Conservation (phyloP, 2,329 filamentous ascomycete genomes). For the Aspergillus fijiensis region DNA sequence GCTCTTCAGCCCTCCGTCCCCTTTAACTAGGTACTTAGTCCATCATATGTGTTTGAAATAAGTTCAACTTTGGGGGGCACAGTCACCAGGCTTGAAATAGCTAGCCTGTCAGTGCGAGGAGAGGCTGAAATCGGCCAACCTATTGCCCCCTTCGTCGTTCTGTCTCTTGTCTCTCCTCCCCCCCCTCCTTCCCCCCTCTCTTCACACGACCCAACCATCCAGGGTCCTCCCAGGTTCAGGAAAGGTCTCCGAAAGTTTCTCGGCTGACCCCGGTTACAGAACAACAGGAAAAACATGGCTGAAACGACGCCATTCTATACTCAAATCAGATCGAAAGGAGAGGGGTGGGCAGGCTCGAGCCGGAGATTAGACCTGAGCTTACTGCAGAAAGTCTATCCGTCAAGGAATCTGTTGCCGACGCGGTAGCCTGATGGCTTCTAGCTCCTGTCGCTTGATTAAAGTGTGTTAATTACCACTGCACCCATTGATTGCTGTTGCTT, state of each 20-base stretch:
- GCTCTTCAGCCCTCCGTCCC: background rate
- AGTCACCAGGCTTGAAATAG: background rate
- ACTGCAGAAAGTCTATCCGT: constrained; percentile 22
- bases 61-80: background rate
- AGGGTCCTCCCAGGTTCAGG: constrained; percentile 28
- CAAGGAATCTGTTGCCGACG: constrained; percentile 30
- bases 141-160: background rate
- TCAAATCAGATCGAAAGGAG: constrained; percentile 19
- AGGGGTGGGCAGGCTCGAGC: background rate
- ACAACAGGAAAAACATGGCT: constrained; percentile 19
- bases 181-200: background rate
- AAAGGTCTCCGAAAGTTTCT: constrained; percentile 27
- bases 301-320: constrained; percentile 20
- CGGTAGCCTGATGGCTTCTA: background rate
- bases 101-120: background rate
- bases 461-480: no score
- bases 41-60: background rate
- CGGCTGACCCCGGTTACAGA: constrained; percentile 24
- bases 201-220: constrained; percentile 7
- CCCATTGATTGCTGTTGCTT: no score
- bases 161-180: background rate
- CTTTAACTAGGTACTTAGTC: background rate
- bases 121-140: background rate
- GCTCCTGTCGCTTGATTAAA: no score
- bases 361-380: constrained; percentile 15